Evolutionary conservation across 2,329 filamentous ascomycete genomes (phyloP).

Genomic region (Cercospora janseana): DNA sequence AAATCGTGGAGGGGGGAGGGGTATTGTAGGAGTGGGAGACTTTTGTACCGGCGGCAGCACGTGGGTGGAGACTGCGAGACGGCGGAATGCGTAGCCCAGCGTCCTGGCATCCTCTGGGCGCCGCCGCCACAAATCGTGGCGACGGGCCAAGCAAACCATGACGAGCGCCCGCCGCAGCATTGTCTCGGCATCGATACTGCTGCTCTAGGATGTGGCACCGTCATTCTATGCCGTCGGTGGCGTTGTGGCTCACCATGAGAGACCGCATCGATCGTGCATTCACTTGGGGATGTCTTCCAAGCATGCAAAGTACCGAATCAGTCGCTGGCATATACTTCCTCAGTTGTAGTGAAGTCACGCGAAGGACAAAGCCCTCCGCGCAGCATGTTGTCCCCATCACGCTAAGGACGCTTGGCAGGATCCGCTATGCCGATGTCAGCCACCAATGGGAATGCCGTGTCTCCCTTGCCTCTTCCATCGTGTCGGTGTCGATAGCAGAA

Average conservation of each 20-base stretch:
- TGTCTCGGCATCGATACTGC: slow-evolving; percentile 1
- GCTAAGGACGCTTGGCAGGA: not conserved
- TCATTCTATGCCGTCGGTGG: not conserved
- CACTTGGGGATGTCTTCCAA: too few species aligned
- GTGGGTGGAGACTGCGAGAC: slow-evolving; percentile 6
- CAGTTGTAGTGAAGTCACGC: not conserved
- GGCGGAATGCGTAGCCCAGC: slow-evolving; percentile 18
- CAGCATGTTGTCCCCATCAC: not conserved
- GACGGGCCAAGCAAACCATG: slow-evolving; percentile 7
- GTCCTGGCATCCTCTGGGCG: slow-evolving; percentile 22
- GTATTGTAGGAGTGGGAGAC: not conserved
- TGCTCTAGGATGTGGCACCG: not conserved
- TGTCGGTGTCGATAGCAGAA: not conserved
- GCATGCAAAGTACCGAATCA: too few species aligned
- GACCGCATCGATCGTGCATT: too few species aligned
- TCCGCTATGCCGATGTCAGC: not conserved
- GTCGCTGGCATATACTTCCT: too few species aligned
- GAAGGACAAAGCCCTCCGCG: not conserved
- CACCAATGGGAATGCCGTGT: not conserved
- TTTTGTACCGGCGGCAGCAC: slow-evolving; percentile 9
- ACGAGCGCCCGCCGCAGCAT: slow-evolving; percentile 1
- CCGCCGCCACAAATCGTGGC: slow-evolving; percentile 16
- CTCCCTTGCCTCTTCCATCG: not conserved
- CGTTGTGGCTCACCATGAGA: not conserved
- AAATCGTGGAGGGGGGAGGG: slow-evolving; percentile 5